These are phyloP conservation scores for Mollisia scopiformis DNA, from an alignment of 2,329 filamentous ascomycete genomes.

Conservation along the genomic window DNA sequence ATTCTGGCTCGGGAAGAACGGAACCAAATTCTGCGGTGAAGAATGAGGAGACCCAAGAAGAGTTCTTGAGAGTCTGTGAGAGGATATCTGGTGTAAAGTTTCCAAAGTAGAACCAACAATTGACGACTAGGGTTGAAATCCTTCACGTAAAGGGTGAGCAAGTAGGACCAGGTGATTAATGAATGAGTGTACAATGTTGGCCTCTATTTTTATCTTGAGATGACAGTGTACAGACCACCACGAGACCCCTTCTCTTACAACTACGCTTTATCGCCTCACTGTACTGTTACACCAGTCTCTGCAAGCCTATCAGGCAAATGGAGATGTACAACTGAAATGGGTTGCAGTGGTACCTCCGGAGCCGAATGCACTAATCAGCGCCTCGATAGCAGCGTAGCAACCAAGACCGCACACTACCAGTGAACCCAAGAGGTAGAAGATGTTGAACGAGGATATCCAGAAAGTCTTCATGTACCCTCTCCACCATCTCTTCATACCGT, in stretches of 20 bases:
- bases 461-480: constrained; percentile 42
- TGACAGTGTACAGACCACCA: no score
- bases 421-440: constrained; percentile 42
- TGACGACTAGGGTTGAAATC: no score
- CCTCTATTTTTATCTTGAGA: no score
- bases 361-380: constrained; percentile 36
- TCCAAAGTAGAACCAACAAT: background rate
- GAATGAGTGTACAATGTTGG: no score
- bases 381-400: constrained; percentile 41
- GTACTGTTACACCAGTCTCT: no score
- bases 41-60: constrained; percentile 5
- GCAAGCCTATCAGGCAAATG: no score
- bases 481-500: constrained; percentile 43
- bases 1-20: background rate
- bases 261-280: no score
- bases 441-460: constrained; percentile 40
- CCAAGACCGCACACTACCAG: constrained; percentile 42
- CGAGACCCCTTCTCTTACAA: no score
- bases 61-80: constrained; percentile 13
- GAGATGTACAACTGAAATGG: constrained; percentile 21
- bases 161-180: no score
- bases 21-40: background rate
- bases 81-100: constrained; percentile 7
- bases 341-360: constrained; percentile 15
- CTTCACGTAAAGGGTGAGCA: no score